phyloP scores from a whole-genome alignment of 2,329 filamentous ascomycete species.

The Lanzia echinophila region DNA sequence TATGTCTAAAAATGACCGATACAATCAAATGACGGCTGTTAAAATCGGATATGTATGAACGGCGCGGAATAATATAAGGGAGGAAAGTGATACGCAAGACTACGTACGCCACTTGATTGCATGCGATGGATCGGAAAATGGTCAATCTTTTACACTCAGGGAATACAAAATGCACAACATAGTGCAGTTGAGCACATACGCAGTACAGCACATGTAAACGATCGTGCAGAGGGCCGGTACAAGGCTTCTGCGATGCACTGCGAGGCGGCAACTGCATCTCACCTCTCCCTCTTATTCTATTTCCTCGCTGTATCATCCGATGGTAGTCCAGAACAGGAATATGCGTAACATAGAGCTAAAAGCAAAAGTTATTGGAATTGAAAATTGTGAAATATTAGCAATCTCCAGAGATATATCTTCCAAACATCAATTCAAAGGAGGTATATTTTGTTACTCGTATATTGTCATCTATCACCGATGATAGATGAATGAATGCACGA shows the following conservation, averaged over 20 bases:
- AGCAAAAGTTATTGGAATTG: not conserved
- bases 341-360: not conserved
- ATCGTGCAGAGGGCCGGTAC: conserved; percentile 22
- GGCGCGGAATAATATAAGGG: conserved; percentile 4
- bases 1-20: not conserved
- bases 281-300: not conserved
- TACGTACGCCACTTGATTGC: conserved; percentile 9
- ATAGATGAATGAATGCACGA: not conserved
- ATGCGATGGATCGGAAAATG: not conserved
- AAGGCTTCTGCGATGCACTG: conserved; percentile 18
- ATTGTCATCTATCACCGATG: not conserved
- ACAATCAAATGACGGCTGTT: conserved; percentile 10
- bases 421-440: not conserved
- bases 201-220: conserved; percentile 24
- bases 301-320: not conserved
- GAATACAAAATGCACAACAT: conserved; percentile 18
- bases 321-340: not conserved
- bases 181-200: conserved; percentile 9
- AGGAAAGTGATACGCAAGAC: not conserved
- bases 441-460: not conserved
- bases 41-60: conserved; percentile 7
- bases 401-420: not conserved
- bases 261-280: conserved; percentile 22
- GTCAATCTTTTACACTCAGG: not conserved
- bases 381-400: not conserved